These are phyloP conservation scores for Gastrolobium bilobum DNA, from an alignment of 306 rosid species.

Conservation along the genomic window DNA sequence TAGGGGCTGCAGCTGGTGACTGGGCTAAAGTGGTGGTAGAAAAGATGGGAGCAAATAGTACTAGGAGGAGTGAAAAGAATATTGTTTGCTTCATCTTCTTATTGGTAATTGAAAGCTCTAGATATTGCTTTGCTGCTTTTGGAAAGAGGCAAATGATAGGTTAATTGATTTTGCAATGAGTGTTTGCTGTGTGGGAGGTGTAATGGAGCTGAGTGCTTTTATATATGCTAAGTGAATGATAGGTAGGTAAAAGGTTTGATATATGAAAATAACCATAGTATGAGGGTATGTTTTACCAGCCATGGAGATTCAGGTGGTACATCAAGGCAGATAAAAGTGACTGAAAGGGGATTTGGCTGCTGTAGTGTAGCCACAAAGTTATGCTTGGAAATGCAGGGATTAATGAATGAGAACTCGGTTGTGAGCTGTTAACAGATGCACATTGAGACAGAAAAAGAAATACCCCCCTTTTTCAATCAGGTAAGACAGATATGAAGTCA, in stretches of 20 bases:
- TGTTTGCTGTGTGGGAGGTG: slow-evolving; percentile 38
- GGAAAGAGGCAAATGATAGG: slow-evolving; percentile 27
- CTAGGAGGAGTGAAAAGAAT: slow-evolving; percentile 39
- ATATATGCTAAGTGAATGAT: slow-evolving; percentile 42
- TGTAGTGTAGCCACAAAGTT: slow-evolving; percentile 25
- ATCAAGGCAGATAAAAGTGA: slow-evolving; percentile 39
- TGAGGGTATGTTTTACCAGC: slow-evolving; percentile 36
- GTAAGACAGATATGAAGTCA: slow-evolving; percentile 43
- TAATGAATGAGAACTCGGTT: slow-evolving; percentile 36
- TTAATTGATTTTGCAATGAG: slow-evolving; percentile 23
- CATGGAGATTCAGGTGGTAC: slow-evolving; percentile 44
- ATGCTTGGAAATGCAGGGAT: slow-evolving; percentile 52
- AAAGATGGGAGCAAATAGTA: slow-evolving; percentile 23
- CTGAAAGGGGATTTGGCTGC: slow-evolving; percentile 33
- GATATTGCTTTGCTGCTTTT: slow-evolving; percentile 6
- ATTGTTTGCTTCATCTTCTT: slow-evolving; percentile 47
- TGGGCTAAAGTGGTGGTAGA: slow-evolving; percentile 49
- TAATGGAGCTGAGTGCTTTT: slow-evolving; percentile 35
- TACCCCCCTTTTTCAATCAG: slow-evolving; percentile 26
- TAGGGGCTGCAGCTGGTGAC: slow-evolving; percentile 61
- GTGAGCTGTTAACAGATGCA: slow-evolving; percentile 31
- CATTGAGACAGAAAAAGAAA: slow-evolving; percentile 21
- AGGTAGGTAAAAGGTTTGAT: slow-evolving; percentile 50
- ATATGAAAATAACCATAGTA: slow-evolving; percentile 36
- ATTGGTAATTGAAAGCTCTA: not conserved